phyloP scores from a whole-genome alignment of 2,329 filamentous ascomycete species.

The Fusarium anguioides region DNA sequence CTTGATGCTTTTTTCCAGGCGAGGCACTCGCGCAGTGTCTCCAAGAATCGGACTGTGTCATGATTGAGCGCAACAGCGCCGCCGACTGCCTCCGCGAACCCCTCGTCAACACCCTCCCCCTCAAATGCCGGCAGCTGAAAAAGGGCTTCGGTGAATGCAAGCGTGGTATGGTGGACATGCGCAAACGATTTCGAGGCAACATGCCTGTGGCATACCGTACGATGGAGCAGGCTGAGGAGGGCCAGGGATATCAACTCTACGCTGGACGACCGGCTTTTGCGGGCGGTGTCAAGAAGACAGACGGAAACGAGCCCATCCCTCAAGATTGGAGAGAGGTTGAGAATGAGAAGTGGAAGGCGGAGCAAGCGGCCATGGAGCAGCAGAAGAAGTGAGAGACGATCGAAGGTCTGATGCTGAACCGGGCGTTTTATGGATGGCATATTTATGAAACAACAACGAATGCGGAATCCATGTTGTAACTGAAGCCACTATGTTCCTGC shows the following conservation, averaged over 20 bases:
- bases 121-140: conserved; percentile 90
- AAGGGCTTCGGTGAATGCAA: conserved; percentile 96
- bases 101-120: conserved; percentile 82
- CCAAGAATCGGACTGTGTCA: conserved; percentile 95
- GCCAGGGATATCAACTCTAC: conserved; percentile 77
- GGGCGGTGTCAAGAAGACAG: conserved; percentile 71
- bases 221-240: conserved; percentile 67
- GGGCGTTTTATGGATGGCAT: neutral
- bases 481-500: neutral
- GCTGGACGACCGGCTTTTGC: conserved; percentile 78
- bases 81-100: conserved; percentile 89
- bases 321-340: conserved; percentile 73
- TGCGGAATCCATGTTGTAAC: neutral
- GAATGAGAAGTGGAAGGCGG: conserved; percentile 66
- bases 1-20: conserved; percentile 63
- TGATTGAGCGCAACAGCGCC: conserved; percentile 87
- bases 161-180: conserved; percentile 97
- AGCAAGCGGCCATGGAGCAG: conserved; percentile 47
- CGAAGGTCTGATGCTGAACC: neutral
- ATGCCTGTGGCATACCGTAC: conserved; percentile 78
- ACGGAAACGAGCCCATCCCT: conserved; percentile 72
- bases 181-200: conserved; percentile 96
- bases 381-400: conserved; percentile 38
- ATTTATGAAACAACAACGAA: neutral
- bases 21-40: conserved; percentile 93